Evolutionary conservation across 352 stramenopile genomes (phyloP).

Genomic region (Phytopythium sindhum): DNA sequence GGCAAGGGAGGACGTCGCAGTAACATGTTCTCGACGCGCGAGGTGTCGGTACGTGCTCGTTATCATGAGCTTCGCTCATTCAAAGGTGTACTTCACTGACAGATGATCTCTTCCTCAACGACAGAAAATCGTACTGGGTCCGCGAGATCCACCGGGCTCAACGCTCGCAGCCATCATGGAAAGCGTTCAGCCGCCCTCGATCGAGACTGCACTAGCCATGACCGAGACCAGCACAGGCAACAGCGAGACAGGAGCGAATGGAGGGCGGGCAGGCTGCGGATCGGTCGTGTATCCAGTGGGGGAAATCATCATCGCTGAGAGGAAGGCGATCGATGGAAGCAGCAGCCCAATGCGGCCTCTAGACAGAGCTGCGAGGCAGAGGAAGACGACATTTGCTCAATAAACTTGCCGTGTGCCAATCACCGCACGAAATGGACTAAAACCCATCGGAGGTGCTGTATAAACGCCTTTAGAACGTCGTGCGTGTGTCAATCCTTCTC

Average conservation of each 20-base stretch:
- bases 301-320: not conserved
- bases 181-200: conserved; percentile 42
- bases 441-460: not conserved
- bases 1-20: conserved; percentile 28
- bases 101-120: not conserved
- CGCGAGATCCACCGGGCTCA: conserved; percentile 43
- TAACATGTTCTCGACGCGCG: conserved; percentile 51
- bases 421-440: not conserved
- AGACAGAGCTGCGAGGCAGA: not conserved
- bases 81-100: not conserved
- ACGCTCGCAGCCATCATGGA: conserved; percentile 43
- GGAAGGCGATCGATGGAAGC: not conserved
- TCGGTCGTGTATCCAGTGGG: conserved; percentile 2
- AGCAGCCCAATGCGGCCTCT: not conserved
- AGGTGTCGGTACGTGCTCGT: conserved; percentile 25
- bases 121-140: conserved; percentile 56
- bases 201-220: conserved; percentile 41
- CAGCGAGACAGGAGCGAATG: not conserved
- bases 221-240: conserved; percentile 23
- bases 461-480: not conserved
- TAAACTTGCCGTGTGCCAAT: not conserved
- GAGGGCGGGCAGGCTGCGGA: not conserved
- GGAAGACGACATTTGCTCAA: not conserved
- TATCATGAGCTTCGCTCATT: not conserved
- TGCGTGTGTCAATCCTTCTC: not conserved